phyloP scores from a whole-genome alignment of 108 stramenopile species.

The Cylindrotheca fusiformis region DNA sequence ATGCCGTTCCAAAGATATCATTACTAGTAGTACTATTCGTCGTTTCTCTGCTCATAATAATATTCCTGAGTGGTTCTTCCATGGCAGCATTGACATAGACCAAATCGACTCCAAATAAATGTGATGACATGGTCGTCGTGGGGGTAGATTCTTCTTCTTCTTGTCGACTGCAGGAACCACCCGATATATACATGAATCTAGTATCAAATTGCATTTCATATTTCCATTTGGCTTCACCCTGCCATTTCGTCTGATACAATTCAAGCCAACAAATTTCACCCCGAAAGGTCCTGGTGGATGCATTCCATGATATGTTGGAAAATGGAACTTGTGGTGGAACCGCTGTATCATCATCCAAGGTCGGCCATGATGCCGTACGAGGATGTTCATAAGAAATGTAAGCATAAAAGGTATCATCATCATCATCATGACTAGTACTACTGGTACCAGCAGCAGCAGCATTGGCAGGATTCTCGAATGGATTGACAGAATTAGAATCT shows the following conservation, averaged over 20 bases:
- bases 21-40: too few species aligned
- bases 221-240: slow-evolving; percentile 9
- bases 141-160: slow-evolving; percentile 5
- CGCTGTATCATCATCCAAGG: slow-evolving; percentile 61
- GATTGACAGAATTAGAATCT: too few species aligned
- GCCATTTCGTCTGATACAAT: slow-evolving; percentile 66
- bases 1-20: not conserved
- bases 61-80: not conserved
- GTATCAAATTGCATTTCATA: slow-evolving; percentile 73
- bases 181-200: slow-evolving; percentile 41
- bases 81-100: slow-evolving; percentile 40
- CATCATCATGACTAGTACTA: not conserved
- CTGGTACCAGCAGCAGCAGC: too few species aligned
- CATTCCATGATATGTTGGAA: slow-evolving; percentile 44
- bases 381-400: slow-evolving; percentile 78
- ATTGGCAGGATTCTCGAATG: slow-evolving; percentile 13
- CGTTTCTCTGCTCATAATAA: not conserved
- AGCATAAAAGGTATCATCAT: not conserved
- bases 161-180: too few species aligned
- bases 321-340: slow-evolving; percentile 58
- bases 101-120: slow-evolving; percentile 31
- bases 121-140: slow-evolving; percentile 32
- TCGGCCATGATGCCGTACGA: slow-evolving; percentile 46
- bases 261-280: slow-evolving; percentile 66
- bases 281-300: slow-evolving; percentile 41